phyloP scores from a whole-genome alignment of 1,284 basidiomycete genomes.

The Cutaneotrichosporon sp. region DNA sequence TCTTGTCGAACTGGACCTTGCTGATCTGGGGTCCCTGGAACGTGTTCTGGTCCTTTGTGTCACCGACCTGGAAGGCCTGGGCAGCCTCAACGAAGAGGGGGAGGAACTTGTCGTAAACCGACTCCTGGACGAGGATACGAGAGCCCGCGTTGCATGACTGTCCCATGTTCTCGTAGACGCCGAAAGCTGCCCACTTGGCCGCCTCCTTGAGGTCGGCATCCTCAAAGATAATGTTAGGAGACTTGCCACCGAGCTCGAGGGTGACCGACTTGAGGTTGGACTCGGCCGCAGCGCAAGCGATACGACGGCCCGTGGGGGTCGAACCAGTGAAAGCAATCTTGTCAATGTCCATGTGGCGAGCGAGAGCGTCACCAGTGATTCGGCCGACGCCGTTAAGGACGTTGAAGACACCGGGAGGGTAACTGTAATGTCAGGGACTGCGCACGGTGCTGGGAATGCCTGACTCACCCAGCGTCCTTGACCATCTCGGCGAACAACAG shows the following conservation, averaged over 20 bases:
- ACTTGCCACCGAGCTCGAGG: slow-evolving; percentile 58
- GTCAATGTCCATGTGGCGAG: slow-evolving; percentile 68
- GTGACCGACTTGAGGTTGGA: slow-evolving; percentile 68
- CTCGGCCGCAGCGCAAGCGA: slow-evolving; percentile 76
- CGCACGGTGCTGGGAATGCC: not conserved
- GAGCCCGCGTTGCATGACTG: slow-evolving; percentile 31
- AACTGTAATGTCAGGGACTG: slow-evolving; percentile 39
- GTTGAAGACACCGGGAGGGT: slow-evolving; percentile 85
- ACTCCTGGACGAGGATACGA: slow-evolving; percentile 75
- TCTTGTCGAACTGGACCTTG: slow-evolving; percentile 81
- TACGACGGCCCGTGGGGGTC: slow-evolving; percentile 75
- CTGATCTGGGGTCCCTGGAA: slow-evolving; percentile 80
- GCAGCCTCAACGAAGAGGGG: slow-evolving; percentile 64
- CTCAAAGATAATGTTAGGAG: slow-evolving; percentile 28
- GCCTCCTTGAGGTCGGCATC: slow-evolving; percentile 22
- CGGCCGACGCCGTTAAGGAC: slow-evolving; percentile 74
- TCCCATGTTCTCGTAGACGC: slow-evolving; percentile 21
- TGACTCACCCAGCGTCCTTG: slow-evolving; percentile 64
- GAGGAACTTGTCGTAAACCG: slow-evolving; percentile 76
- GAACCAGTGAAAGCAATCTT: slow-evolving; percentile 59
- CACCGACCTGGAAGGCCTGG: slow-evolving; percentile 64
- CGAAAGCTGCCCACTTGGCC: slow-evolving; percentile 32
- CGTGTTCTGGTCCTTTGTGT: slow-evolving; percentile 69
- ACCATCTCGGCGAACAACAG: slow-evolving; percentile 62
- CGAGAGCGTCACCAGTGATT: slow-evolving; percentile 57